Evolutionary conservation across 441 rosid genomes (phyloP).

Genomic region (Metrosideros polymorpha): DNA sequence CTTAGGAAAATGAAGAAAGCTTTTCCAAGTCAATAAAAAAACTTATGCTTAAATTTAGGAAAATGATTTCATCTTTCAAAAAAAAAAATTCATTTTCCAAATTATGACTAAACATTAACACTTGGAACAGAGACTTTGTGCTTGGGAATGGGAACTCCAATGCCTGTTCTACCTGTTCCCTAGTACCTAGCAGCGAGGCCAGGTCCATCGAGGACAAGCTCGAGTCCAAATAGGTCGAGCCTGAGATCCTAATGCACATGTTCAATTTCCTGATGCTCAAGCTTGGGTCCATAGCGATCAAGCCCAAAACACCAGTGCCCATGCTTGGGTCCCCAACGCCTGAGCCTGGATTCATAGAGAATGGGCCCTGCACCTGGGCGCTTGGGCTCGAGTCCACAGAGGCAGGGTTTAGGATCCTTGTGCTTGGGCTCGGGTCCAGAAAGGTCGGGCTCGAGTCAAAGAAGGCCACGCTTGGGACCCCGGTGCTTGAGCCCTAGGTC

Average conservation of each 20-base stretch:
- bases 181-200: not conserved
- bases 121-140: not conserved
- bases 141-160: not conserved
- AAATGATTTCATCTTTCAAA: not conserved
- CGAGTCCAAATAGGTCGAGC: not conserved
- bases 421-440: not conserved
- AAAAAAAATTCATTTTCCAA: not conserved
- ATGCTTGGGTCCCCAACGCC: too few relatives aligned
- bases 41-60: not conserved
- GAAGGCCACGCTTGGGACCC: not conserved
- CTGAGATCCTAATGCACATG: not conserved
- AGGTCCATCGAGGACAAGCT: not conserved
- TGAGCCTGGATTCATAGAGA: not conserved
- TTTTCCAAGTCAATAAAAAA: accelerated
- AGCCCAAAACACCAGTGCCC: too few relatives aligned
- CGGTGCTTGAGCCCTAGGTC: not conserved
- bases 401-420: not conserved
- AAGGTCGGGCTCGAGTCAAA: not conserved
- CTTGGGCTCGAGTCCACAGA: not conserved
- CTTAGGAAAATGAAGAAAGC: not conserved
- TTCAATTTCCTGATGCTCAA: too few relatives aligned
- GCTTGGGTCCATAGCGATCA: not conserved
- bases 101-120: not conserved
- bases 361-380: not conserved
- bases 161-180: not conserved